Evolutionary conservation across 306 rosid species (phyloP).

Genomic region (Astragalus membranaceus): DNA sequence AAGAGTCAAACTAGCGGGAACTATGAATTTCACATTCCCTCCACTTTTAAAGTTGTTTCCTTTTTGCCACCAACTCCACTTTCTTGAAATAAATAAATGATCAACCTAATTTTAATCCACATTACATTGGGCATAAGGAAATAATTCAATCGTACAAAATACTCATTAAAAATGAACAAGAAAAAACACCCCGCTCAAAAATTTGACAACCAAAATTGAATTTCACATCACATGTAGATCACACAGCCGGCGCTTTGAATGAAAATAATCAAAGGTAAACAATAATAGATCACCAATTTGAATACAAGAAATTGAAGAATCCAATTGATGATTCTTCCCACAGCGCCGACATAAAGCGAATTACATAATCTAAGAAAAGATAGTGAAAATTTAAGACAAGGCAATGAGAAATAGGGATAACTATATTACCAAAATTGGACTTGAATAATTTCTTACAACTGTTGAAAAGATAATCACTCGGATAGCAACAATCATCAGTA

Average conservation of each 20-base stretch:
- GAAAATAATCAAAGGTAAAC: not conserved
- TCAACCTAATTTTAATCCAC: not conserved
- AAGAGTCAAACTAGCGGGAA: slow-evolving; percentile 48
- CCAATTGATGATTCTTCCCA: not conserved
- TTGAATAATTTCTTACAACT: slow-evolving; percentile 50
- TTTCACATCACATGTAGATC: not conserved
- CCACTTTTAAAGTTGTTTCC: slow-evolving; percentile 23
- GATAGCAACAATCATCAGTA: slow-evolving; percentile 21
- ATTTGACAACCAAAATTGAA: not conserved
- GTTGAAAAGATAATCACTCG: slow-evolving; percentile 16
- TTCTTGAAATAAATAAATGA: not conserved
- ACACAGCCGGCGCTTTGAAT: not conserved
- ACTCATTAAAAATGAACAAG: not conserved
- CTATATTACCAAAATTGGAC: slow-evolving; percentile 40
- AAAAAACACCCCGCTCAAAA: not conserved
- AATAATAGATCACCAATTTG: not conserved
- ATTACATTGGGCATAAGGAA: not conserved
- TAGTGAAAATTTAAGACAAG: not conserved
- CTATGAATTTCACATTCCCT: slow-evolving; percentile 42
- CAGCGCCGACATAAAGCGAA: not conserved
- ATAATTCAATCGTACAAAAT: not conserved
- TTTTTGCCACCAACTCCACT: not conserved
- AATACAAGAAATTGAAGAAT: not conserved
- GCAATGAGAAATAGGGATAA: not conserved
- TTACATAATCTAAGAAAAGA: not conserved